phyloP scores from a whole-genome alignment of 2,329 filamentous ascomycete species.

The Stromatinia cepivora region DNA sequence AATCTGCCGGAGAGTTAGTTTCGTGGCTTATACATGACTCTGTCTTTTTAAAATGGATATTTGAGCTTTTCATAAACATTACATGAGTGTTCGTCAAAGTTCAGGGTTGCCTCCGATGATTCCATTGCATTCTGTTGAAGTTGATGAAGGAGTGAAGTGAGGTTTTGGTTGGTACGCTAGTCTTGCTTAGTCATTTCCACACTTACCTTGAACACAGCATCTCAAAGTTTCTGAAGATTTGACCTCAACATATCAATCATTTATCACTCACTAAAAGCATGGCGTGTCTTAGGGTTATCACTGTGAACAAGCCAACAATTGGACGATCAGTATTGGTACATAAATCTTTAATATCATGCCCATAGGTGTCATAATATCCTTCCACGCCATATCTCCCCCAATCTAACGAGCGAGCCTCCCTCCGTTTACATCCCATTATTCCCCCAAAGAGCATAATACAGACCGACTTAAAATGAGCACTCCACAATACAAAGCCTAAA shows the following conservation, averaged over 20 bases:
- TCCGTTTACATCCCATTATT: no score
- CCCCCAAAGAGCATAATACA: no score
- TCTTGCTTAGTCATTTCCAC: neutral
- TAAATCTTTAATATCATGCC: neutral
- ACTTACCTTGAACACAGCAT: neutral
- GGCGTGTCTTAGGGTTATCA: neutral
- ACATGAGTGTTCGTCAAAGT: neutral
- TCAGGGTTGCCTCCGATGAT: neutral
- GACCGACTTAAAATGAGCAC: no score
- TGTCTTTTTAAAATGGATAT: neutral
- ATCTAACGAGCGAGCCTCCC: no score
- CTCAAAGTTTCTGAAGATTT: neutral
- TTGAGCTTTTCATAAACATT: neutral
- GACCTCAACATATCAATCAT: neutral
- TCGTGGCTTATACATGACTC: no score
- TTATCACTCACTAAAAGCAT: neutral
- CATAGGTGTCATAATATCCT: neutral
- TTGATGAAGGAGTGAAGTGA: neutral
- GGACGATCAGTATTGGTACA: neutral
- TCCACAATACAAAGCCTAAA: no score
- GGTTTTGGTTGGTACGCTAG: neutral
- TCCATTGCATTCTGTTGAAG: neutral
- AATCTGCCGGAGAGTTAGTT: no score
- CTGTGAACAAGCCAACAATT: neutral
- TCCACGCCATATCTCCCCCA: neutral